phyloP scores from a whole-genome alignment of 1,284 basidiomycete species.

The Fereydounia khargensis region DNA sequence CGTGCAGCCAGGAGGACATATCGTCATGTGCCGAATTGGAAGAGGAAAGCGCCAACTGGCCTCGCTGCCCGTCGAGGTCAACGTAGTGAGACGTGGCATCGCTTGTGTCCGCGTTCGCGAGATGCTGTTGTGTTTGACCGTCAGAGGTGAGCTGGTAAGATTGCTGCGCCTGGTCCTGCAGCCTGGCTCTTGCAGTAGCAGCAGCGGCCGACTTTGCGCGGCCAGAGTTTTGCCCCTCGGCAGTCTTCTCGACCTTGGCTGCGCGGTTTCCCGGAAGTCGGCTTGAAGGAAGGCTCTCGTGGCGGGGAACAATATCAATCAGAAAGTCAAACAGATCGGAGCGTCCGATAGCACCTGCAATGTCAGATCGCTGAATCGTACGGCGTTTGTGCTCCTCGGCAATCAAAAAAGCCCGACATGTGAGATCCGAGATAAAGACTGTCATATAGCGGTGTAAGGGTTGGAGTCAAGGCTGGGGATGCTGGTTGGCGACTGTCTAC shows the following conservation, averaged over 20 bases:
- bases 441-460: background rate
- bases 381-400: constrained; percentile 53
- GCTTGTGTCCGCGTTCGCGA: background rate
- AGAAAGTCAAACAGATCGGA: constrained; percentile 57
- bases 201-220: constrained; percentile 7
- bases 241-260: constrained; percentile 31
- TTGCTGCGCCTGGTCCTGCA: background rate
- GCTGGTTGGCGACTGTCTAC: no score
- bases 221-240: constrained; percentile 16
- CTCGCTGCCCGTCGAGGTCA: no score
- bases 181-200: background rate
- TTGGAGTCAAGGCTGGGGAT: background rate
- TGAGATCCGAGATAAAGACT: constrained; percentile 57
- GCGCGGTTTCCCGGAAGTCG: constrained; percentile 27
- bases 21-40: background rate
- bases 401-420: constrained; percentile 53
- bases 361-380: constrained; percentile 53
- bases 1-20: constrained; percentile 29
- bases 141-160: constrained; percentile 5
- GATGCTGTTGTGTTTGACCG: constrained; percentile 4
- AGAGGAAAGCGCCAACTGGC: no score
- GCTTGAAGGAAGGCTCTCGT: constrained; percentile 40
- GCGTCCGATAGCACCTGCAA: constrained; percentile 48
- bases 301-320: constrained; percentile 53
- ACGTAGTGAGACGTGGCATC: background rate